Base-by-base conservation (phyloP, 495 filamentous ascomycete species). In the Podospora appendiculata region DNA sequence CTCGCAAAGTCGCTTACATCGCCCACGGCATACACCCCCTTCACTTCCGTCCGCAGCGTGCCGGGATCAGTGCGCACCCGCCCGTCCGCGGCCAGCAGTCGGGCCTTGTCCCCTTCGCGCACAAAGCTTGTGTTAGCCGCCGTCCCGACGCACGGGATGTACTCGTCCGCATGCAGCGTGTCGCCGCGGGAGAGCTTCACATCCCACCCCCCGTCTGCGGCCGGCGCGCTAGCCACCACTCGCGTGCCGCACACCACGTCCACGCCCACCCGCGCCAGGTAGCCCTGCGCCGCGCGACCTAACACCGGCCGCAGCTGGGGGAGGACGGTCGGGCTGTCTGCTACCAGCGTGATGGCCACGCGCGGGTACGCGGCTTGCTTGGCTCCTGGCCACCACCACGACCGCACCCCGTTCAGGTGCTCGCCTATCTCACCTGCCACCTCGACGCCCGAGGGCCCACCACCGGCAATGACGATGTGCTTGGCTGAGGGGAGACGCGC, bases 391-490 rank as follows among this genome's bases (percentile, higher is more conserved):
- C 25, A 25, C 25, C 25, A 25, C 25, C 25, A 25, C 5, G 25
- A 25, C 25, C 25, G 25, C 25, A 25, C 25, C 2, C 74, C 74
- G 51, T 79, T 81, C 8, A 79, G 65, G 52, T 70, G 64, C 42
- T 78, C 75, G 41, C 71, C 77, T 4, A 84, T 58, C 62, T 87
- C 83, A 18, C 82, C 83, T 0, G 78, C 74, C 0, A 77, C 59
- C 51, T 86, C 83, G 35, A 89, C 76, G 4, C 83, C 85, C 10
- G 85, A 71, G 5, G 87, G 79, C 0, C 87, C 87, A 3, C 78
- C 87, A 38, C 87, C 87, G 4, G 73, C 76, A 36, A 87, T 70
- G 6, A 84, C 71, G 46, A 89, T 79, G 17, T 59, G 74, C 33
- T 75, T 76, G 7, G 82, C 82, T 1, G 47, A 56, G 1, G 69